These are phyloP conservation scores for Scleroderma citrinum DNA, from an alignment of 768 basidiomycete species.

Conservation along the genomic window DNA sequence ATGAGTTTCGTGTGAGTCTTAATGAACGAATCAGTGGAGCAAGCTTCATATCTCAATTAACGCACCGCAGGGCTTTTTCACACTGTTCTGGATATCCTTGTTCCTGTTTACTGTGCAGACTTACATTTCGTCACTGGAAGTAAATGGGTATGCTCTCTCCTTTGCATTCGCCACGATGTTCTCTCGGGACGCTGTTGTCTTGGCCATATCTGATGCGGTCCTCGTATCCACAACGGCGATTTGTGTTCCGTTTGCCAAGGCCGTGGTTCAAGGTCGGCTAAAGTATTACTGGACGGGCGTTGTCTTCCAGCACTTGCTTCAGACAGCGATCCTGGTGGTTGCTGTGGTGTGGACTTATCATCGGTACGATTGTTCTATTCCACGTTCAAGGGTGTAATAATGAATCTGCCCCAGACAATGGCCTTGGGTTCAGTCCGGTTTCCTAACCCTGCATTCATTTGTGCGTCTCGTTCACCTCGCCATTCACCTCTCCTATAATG, in stretches of 20 bases:
- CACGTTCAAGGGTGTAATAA: background rate
- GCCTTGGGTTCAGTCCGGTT: constrained; percentile 97
- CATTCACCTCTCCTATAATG: background rate
- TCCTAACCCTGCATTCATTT: constrained; percentile 79
- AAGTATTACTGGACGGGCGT: constrained; percentile 73
- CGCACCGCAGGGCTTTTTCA: constrained; percentile 74
- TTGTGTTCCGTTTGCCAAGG: constrained; percentile 82
- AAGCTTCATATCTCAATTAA: background rate
- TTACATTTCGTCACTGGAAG: constrained; percentile 70
- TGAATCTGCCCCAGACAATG: constrained; percentile 52
- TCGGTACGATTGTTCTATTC: constrained; percentile 37
- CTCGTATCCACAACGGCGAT: constrained; percentile 71
- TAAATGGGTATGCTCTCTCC: constrained; percentile 72
- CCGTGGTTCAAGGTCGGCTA: constrained; percentile 73
- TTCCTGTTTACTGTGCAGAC: constrained; percentile 78
- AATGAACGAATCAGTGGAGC: background rate
- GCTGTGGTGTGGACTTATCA: constrained; percentile 43
- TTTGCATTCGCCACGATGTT: constrained; percentile 82
- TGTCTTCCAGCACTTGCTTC: constrained; percentile 60
- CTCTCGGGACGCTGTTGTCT: constrained; percentile 74
- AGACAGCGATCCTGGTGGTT: background rate
- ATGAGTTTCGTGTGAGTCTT: constrained; percentile 72
- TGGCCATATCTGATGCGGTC: constrained; percentile 79
- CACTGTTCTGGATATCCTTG: constrained; percentile 89
- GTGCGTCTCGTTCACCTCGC: constrained; percentile 33